Base-by-base conservation (phyloP, 2,329 filamentous ascomycete species). In the Eutypa lata region DNA sequence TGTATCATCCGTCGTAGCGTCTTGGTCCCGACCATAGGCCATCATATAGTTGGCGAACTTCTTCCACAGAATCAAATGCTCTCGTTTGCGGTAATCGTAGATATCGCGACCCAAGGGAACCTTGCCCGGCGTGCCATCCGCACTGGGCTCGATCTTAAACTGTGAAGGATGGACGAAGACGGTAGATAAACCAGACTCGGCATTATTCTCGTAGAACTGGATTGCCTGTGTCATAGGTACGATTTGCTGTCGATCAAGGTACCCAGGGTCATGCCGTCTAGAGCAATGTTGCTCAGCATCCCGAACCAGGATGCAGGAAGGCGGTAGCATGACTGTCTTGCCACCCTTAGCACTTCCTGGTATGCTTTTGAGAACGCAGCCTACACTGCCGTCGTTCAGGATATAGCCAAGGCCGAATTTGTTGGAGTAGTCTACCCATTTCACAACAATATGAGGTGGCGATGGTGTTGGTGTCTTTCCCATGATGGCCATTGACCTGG, bases 401-500 rank as follows among this genome's bases (percentile, higher is more conserved):
- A 93, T 90, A 64, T 93, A 94, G 35, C 90, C 90, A 16, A 94
- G 79, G 13, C 90, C 90, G 67, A 91, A 91, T 67, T 91, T 91
- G 70, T 91, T 90, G 54, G 89, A 91, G 69, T 94, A 94, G 67
- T 94, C 90, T 7, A 94, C 90, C 90, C 90, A 94, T 66, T 92
- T 91, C 11, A 87, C 82, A 13, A 87, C 84, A 44, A 87, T 81
- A 65, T 85, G 72, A 65, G 87, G 79, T 66, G 87, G 69, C 56
- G 84, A 65, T 65, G 80, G 73, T 51, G 78, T 68, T 56, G 77
- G 71, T 53, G 79, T 73, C 70, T 82, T 80, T 10, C 80, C 74
- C 47, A 85, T 73, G 50, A 84, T 75, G 19, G 83, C 83, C 77
- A 83, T 85, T 1, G 82, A 77, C 63, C 84, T 78, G 38, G 84